These are phyloP conservation scores for Amniculicola lignicola DNA, from an alignment of 495 filamentous ascomycete genomes.

Conservation along the genomic window DNA sequence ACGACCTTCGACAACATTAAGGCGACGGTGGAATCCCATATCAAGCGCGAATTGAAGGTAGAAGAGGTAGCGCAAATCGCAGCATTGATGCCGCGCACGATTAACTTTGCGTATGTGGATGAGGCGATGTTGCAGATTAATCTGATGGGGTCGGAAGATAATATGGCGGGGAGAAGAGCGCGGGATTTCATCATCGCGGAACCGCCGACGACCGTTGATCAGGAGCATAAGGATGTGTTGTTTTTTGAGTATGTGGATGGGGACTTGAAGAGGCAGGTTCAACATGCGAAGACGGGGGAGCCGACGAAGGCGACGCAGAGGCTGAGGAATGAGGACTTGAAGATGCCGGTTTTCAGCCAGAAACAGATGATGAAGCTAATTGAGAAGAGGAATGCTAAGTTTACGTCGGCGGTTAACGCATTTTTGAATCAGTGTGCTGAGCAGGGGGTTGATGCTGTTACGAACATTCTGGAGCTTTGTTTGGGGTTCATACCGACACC, in stretches of 20 bases:
- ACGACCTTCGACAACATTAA: constrained; percentile 90
- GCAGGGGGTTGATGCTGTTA: constrained; percentile 63
- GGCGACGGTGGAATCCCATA: constrained; percentile 78
- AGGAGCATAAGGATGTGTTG: constrained; percentile 60
- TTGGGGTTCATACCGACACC: constrained; percentile 51
- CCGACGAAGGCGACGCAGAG: constrained; percentile 59
- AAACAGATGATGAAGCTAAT: constrained; percentile 88
- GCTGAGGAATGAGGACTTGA: constrained; percentile 73
- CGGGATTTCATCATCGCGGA: constrained; percentile 27
- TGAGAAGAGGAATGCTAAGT: constrained; percentile 87
- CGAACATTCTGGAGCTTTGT: constrained; percentile 53
- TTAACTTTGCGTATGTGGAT: constrained; percentile 84
- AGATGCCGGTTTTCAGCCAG: constrained; percentile 91
- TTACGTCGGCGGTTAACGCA: constrained; percentile 68
- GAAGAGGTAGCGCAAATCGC: constrained; percentile 82
- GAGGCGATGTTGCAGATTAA: constrained; percentile 76
- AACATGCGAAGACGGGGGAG: constrained; percentile 67
- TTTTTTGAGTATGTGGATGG: constrained; percentile 92
- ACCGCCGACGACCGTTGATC: constrained; percentile 38
- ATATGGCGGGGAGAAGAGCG: constrained; percentile 29
- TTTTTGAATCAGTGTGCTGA: constrained; percentile 74
- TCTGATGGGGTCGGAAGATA: constrained; percentile 62
- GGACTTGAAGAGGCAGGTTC: constrained; percentile 78
- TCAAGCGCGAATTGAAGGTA: constrained; percentile 62
- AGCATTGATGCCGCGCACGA: constrained; percentile 67